Base-by-base conservation (phyloP, 2,329 filamentous ascomycete genomes). In the Aphanoascus verrucosus region DNA sequence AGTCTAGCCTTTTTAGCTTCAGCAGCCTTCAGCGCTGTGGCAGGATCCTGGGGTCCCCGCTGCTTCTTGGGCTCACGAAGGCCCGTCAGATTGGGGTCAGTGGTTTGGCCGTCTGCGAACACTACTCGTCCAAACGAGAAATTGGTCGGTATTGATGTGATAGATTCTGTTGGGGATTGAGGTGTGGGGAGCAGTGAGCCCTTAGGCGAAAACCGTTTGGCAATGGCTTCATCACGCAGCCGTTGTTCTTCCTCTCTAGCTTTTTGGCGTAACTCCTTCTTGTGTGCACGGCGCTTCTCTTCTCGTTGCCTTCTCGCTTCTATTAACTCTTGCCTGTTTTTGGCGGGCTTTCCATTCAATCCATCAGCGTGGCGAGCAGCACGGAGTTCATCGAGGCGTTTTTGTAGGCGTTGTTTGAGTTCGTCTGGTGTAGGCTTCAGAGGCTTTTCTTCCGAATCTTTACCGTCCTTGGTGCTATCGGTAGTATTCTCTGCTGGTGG, bases 121-220 rank as follows among this genome's bases (percentile, higher is more conserved):
- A 88, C 83, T n/a, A 98, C 83, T 35, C 88, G 84, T 32, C 90
- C 89, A 68, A 97, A 98, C 5, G 88, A 82, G 66, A 95, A 94
- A 72, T 84, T 86, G 64, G 82, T 84, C 58, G 77, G 64, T 49
- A 62, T 63, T 5, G 64, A 63, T 12, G 65, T 60, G 55, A 68
- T 65, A 0, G 67, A 70, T 23, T 72, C 64, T 28, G 67, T 65
- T n/a, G 77, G 75, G 38, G 76, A 77, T 45, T 73, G 72, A 6
- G 77, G 76, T 3, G 75, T 77, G 62, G 65, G 75, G 52, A 80
- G 72, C 1, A 80, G 77, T 12, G 78, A 81, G 49, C 78, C 79
- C 51, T 79, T 75, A 34, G 82, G 74, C 23, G 74, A 75, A 62
- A 74, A 74, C 31, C 73, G 71, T 42, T 78, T 74, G 54, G 76